These are phyloP conservation scores for Vickermania ingenoplastis DNA, from an alignment of 208 protist species.

Conservation along the genomic window DNA sequence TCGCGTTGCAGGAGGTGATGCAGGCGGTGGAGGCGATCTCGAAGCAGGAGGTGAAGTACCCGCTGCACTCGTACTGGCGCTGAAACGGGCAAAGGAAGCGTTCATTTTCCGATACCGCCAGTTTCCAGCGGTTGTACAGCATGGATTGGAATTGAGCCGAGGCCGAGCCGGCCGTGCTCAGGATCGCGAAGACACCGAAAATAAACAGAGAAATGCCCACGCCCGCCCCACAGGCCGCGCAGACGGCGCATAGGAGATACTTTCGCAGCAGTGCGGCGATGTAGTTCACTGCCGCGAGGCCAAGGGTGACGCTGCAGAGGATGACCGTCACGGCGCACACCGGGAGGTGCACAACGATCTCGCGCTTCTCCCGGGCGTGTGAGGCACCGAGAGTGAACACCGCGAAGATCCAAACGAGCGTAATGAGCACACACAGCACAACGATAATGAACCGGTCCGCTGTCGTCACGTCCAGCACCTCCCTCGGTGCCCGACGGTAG, in stretches of 20 bases:
- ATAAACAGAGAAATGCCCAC: constrained; percentile 23
- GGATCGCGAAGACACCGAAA: constrained; percentile 13
- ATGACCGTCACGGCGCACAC: constrained; percentile 8
- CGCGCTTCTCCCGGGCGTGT: constrained; percentile 13
- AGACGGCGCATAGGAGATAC: constrained; percentile 17
- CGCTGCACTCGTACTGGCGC: constrained; percentile 34
- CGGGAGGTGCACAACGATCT: not conserved
- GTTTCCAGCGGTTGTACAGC: constrained; percentile 3
- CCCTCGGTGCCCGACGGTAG: constrained; percentile 18
- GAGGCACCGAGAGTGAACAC: constrained; percentile 11
- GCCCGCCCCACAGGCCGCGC: constrained; percentile 17
- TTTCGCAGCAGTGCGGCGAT: constrained; percentile 22
- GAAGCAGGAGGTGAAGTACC: constrained; percentile 42
- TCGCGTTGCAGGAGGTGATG: constrained; percentile 20
- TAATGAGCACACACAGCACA: constrained; percentile 6
- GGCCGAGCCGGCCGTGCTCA: constrained; percentile 8
- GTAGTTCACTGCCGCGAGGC: constrained; percentile 18
- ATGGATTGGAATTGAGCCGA: not conserved
- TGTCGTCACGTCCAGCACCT: constrained; percentile 27
- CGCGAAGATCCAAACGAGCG: constrained; percentile 11
- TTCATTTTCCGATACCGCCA: not conserved
- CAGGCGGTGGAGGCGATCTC: constrained; percentile 31
- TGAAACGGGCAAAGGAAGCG: constrained; percentile 25
- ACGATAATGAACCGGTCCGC: constrained; percentile 20
- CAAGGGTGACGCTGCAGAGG: constrained; percentile 15